Conservation (phyloP, 108 stramenopile species). For the Bacterosira constricta region DNA sequence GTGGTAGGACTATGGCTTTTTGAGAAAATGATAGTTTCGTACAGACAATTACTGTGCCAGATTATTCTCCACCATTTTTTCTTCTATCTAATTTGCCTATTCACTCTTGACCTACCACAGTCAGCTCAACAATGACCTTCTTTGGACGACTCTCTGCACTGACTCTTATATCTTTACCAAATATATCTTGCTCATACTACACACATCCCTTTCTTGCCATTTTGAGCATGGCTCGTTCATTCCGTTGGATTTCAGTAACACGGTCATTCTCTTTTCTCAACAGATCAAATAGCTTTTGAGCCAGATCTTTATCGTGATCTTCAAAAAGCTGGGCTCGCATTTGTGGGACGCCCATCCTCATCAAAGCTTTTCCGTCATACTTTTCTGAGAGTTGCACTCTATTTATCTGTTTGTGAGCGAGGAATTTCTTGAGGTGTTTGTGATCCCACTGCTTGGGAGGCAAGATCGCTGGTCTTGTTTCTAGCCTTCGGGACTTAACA, state of each 20-base stretch:
- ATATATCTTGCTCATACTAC: background rate
- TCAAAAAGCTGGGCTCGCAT: constrained; percentile 26
- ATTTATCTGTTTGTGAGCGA: constrained; percentile 38
- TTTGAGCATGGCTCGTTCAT: constrained; percentile 11
- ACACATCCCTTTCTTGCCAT: constrained; percentile 22
- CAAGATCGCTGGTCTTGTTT: background rate
- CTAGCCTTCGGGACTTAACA: constrained; percentile 3
- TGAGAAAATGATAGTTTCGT: too few relatives aligned
- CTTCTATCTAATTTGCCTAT: too few relatives aligned
- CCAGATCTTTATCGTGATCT: constrained; percentile 17
- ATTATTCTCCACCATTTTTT: too few relatives aligned
- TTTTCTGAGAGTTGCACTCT: constrained; percentile 26
- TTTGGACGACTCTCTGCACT: background rate
- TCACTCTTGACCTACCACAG: background rate
- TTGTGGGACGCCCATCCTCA: constrained; percentile 43
- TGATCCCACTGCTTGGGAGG: constrained; percentile 43
- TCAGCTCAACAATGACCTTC: background rate
- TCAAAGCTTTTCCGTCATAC: constrained; percentile 44
- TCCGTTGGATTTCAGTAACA: constrained; percentile 13
- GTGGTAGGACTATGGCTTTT: too few relatives aligned
- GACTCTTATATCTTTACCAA: too few relatives aligned
- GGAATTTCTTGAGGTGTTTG: constrained; percentile 31
- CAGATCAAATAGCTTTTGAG: constrained; percentile 29
- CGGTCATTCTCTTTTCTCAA: constrained; percentile 38
- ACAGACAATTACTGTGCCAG: too few relatives aligned